Evolutionary conservation across 495 filamentous ascomycete genomes (phyloP), one percentile per base, ranked within the genome.

Genomic region (Astrocystis sublimbata): DNA sequence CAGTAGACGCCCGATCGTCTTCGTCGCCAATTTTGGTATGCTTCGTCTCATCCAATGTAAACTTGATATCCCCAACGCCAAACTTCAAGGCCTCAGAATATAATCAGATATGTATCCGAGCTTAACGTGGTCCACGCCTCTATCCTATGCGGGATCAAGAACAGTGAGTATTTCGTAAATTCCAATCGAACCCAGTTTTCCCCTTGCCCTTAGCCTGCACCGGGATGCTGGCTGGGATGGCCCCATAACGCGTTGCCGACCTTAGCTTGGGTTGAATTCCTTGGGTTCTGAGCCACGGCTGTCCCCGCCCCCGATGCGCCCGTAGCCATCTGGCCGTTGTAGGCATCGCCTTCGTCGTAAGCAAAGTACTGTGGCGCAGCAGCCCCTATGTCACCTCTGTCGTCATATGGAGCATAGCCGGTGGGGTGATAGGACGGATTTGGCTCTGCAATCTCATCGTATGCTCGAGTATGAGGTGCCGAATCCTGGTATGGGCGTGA

Each of bases 231-330:
- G 46, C 45, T 56, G 28, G 43, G 63, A 38, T 72, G 58, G 17
- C 65, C 65, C 68, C 70, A 71, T 33, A 70, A 36, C 4, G 65
- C 70, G 30, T 68, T 68, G n/a, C 65, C 68, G n/a, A 68, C 51
- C 9, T 50, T 61, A 23, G 62, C 46, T 60, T 68, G 68, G 26
- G 68, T 65, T 17, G 65, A 68, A 41, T 30, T 72, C 40, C 68
- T 61, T 4, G 42, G 42, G 12, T 40, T 40, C 41, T 42, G 61
- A 50, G 62, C 41, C 12, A 33, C 26, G 31, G 41, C 60, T 63
- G 23, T 40, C 61, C 61, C 58, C 66, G 23, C 68, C 60, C 43
- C 59, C 56, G 28, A 56, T 69, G 55, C 58, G 60, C 24, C 58
- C 30, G 47, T 65, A 65, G 41, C 28, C 58, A 4, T 53, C 21